Evolutionary conservation across 1,139 yeast genomes (phyloP).

Genomic region (Hansenula sp.): DNA sequence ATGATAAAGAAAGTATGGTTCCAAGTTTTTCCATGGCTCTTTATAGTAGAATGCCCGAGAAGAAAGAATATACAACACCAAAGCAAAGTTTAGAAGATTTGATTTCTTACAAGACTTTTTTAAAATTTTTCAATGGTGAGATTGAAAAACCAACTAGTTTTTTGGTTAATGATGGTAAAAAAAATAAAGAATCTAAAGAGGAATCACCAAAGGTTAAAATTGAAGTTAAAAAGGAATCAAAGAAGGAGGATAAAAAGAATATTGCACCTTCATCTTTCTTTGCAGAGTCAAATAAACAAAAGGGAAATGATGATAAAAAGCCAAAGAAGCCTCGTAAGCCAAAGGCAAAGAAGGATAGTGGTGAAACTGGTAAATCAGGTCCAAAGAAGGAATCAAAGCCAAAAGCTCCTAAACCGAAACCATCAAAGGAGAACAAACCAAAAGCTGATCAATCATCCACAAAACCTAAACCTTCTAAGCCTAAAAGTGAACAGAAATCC

Average conservation of each 20-base stretch:
- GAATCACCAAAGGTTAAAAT: background rate
- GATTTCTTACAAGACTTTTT: slow-evolving; percentile 12
- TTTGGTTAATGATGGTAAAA: background rate
- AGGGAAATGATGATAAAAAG: background rate
- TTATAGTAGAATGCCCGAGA: slow-evolving; percentile 11
- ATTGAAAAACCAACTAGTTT: slow-evolving; percentile 14
- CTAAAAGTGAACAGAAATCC: background rate
- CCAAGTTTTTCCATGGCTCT: slow-evolving; percentile 14
- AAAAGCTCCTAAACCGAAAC: background rate
- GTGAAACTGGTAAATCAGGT: background rate
- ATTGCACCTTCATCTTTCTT: too few species aligned
- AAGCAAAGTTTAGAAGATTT: slow-evolving; percentile 1
- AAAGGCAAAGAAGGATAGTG: background rate
- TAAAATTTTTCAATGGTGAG: slow-evolving; percentile 14
- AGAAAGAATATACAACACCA: background rate
- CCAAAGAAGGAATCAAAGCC: background rate
- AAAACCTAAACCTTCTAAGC: slow-evolving; percentile 3
- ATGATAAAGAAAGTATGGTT: slow-evolving; percentile 16
- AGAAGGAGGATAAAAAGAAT: background rate
- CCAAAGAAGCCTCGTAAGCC: background rate
- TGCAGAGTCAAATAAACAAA: background rate
- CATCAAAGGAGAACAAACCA: slow-evolving; percentile 2
- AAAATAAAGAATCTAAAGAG: slow-evolving; percentile 1
- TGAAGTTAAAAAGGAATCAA: background rate
- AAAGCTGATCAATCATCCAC: background rate